Evolutionary conservation across 2,329 filamentous ascomycete genomes (phyloP).

Genomic region (Calonectria hawksworthii): DNA sequence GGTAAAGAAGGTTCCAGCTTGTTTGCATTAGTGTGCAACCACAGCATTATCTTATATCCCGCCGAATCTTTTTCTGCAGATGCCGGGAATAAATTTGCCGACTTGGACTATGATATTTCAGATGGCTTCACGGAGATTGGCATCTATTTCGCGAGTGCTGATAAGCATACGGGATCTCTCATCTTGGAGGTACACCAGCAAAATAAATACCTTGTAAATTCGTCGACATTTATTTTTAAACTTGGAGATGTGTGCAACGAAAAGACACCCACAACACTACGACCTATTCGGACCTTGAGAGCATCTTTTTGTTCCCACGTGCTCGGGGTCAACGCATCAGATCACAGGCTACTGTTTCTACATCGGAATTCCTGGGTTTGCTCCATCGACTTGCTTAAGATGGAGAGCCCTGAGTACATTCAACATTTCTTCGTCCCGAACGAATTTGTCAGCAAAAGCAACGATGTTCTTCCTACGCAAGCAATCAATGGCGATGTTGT

Average conservation of each 20-base stretch:
- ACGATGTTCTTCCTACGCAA: conserved; percentile 48
- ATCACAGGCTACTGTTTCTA: conserved; percentile 33
- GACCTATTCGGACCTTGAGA: not conserved
- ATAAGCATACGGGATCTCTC: not conserved
- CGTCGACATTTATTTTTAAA: not conserved
- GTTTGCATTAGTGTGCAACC: not conserved
- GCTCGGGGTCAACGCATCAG: conserved; percentile 24
- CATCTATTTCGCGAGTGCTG: not conserved
- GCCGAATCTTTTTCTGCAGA: not conserved
- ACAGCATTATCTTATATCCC: not conserved
- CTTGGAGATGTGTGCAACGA: not conserved
- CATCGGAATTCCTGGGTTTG: conserved; percentile 37
- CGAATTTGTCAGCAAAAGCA: conserved; percentile 33
- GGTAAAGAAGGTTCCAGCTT: not conserved
- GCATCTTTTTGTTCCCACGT: conserved; percentile 22
- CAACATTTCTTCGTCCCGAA: conserved; percentile 38
- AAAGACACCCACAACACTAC: not conserved
- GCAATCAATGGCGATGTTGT: conserved; percentile 26
- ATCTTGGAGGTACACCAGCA: not conserved
- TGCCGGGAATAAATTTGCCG: not conserved
- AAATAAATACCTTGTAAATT: not conserved
- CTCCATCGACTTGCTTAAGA: conserved; percentile 5
- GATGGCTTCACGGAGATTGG: not conserved
- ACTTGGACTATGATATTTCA: not conserved
- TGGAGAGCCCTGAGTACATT: conserved; percentile 9